These are phyloP conservation scores for Triticum monococcum DNA, from an alignment of 176 grass and related monocot species.

Conservation along the genomic window DNA sequence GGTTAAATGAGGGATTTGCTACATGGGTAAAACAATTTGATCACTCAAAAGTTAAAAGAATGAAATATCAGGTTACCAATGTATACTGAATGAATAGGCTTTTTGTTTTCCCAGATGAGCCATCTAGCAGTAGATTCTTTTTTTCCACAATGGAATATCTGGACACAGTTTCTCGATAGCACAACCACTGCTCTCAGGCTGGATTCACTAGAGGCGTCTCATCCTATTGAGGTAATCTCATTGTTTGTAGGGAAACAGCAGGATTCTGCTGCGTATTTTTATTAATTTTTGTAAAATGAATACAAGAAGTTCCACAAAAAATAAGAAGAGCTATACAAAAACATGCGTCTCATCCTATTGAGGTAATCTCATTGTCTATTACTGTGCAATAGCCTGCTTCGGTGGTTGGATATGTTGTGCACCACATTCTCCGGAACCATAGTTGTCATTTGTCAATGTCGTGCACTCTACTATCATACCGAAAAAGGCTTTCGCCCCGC, in stretches of 20 bases:
- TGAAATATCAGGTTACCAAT: not conserved
- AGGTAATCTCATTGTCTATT: conserved; percentile 39
- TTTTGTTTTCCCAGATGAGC: conserved; percentile 53
- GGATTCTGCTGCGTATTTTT: no score
- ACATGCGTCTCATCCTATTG: conserved; percentile 74
- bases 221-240: conserved; percentile 77
- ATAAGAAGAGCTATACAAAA: no score
- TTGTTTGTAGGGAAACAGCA: not conserved
- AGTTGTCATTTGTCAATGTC: not conserved
- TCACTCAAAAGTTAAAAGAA: not conserved
- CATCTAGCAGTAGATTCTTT: conserved; percentile 61
- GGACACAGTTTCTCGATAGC: conserved; percentile 63
- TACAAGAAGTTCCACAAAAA: no score
- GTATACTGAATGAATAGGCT: conserved; percentile 5
- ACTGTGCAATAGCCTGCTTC: not conserved
- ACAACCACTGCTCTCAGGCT: conserved; percentile 51
- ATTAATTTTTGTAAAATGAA: no score
- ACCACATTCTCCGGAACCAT: not conserved
- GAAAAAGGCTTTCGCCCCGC: no score
- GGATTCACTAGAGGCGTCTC: conserved; percentile 68
- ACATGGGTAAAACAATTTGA: conserved; percentile 58
- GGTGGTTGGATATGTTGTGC: not conserved
- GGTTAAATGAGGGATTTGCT: conserved; percentile 83
- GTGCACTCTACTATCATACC: not conserved
- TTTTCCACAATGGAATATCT: conserved; percentile 72